Base-by-base conservation (phyloP, 306 rosid species). In the Alnus glutinosa region DNA sequence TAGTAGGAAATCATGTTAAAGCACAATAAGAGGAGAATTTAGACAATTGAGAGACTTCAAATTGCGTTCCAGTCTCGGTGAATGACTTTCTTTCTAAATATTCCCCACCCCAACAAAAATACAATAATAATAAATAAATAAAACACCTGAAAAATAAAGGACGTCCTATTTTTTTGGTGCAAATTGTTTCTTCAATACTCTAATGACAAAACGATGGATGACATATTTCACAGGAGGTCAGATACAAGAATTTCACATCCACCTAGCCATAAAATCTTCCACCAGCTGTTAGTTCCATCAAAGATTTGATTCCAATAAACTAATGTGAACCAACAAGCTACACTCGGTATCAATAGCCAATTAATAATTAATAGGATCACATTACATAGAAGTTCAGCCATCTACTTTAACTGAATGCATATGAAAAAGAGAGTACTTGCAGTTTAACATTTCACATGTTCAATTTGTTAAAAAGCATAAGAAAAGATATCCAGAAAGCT, bases 401-500 rank as follows among this genome's bases (percentile, higher is more conserved):
- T 64, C 46, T 64, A n/a, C 30, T 64, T 36, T 5, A 36, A 64
- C 70, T 64, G 4, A 14, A 13, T 2, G 12, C 37, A 16, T 64
- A 34, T 12, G 46, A 39, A 39, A 0, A 39, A 39, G 44, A 39
- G 44, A 39, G 44, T 39, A 39, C 47, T 16, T 12, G 36, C 10
- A 61, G 42, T 30, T 36, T 64, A 14, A 64, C 36, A 36, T 64
- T 64, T 42, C 11, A 64, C 44, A 64, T 34, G 23, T 36, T 36
- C 72, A 39, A 67, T 14, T 42, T 39, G 51, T 42, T 12, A 80
- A 14, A 79, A 36, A 58, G 10, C 77, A 74, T 48, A 5, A 59
- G 61, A 75, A 76, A 77, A 57, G 47, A 52, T 32, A n/a, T 11
- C 47, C 19, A 51, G 71, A 62, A 58, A 74, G 18, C 48, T 62